phyloP scores from a whole-genome alignment of 1,284 basidiomycete genomes.

The Sanguinoderma infundibulare region DNA sequence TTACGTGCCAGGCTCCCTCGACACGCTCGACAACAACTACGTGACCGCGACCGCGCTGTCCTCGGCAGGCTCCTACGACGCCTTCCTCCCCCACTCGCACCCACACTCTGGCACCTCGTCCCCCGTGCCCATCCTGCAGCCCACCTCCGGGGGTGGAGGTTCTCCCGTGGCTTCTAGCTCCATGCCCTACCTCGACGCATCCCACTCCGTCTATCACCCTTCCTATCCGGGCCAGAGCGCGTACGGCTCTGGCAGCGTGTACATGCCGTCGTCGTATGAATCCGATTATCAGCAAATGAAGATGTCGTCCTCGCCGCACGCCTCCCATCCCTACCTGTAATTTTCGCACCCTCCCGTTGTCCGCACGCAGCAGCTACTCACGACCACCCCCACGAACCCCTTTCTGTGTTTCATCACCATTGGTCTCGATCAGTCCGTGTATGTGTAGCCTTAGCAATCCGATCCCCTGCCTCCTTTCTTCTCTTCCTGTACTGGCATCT shows the following conservation, averaged over 20 bases:
- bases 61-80: constrained; percentile 12
- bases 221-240: constrained; percentile 12
- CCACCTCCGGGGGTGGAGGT: constrained; percentile 13
- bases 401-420: neutral
- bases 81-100: constrained; percentile 7
- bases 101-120: constrained; percentile 16
- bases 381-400: neutral
- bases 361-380: too few species aligned
- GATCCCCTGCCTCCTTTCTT: neutral
- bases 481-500: neutral
- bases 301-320: constrained; percentile 12
- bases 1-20: constrained; percentile 8
- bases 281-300: constrained; percentile 24
- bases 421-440: constrained; percentile 11
- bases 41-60: constrained; percentile 6
- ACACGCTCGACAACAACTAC: constrained; percentile 19
- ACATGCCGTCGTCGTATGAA: constrained; percentile 32
- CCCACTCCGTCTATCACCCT: constrained; percentile 14
- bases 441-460: constrained; percentile 26
- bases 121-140: constrained; percentile 14
- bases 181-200: constrained; percentile 12
- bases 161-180: constrained; percentile 11
- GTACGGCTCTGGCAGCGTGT: constrained; percentile 6
- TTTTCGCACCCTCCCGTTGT: neutral
- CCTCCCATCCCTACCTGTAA: constrained; percentile 15